A percentile compares a stretch with the other conserved stretches of the same genome.
These are phyloP conservation scores for Ophidiomyces ophidiicola DNA, from an alignment of 2,329 filamentous ascomycete species.

Conservation along the genomic window DNA sequence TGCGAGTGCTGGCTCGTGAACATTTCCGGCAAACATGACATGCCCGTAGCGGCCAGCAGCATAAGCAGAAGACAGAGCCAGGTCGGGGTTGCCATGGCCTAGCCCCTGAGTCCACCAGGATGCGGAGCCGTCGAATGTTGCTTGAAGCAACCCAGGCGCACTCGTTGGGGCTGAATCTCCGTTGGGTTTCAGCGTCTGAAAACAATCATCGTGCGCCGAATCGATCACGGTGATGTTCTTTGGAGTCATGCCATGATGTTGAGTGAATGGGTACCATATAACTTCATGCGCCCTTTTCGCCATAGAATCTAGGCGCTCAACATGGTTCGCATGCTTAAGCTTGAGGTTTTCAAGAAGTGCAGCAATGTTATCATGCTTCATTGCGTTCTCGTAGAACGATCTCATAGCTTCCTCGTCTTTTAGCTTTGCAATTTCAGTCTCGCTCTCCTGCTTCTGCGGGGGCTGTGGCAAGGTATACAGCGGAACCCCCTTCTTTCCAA, in stretches of 20 bases:
- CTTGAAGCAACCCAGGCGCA: slow-evolving; percentile 36
- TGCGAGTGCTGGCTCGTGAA: slow-evolving; percentile 64
- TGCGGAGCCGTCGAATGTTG: slow-evolving; percentile 70
- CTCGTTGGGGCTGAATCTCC: not conserved
- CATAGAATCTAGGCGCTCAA: slow-evolving; percentile 51
- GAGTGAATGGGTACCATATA: slow-evolving; percentile 84
- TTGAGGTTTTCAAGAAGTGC: slow-evolving; percentile 43
- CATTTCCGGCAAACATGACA: slow-evolving; percentile 71
- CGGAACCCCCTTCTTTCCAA: slow-evolving; percentile 46
- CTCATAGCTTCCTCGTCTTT: slow-evolving; percentile 48
- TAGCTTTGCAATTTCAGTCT: slow-evolving; percentile 23
- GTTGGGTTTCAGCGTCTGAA: slow-evolving; percentile 47
- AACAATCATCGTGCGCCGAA: slow-evolving; percentile 66
- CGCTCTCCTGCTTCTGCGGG: slow-evolving; percentile 32
- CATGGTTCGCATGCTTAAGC: slow-evolving; percentile 43
- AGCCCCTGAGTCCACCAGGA: slow-evolving; percentile 90
- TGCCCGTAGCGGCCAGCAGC: slow-evolving; percentile 76
- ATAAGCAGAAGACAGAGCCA: slow-evolving; percentile 65
- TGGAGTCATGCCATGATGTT: slow-evolving; percentile 53
- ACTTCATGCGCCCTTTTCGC: slow-evolving; percentile 46
- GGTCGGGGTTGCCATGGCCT: slow-evolving; percentile 60
- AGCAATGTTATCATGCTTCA: slow-evolving; percentile 29
- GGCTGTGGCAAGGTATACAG: slow-evolving; percentile 49
- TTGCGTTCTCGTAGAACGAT: slow-evolving; percentile 49
- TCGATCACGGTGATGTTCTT: slow-evolving; percentile 62